Evolutionary conservation across 768 basidiomycete species (phyloP), one percentile per base, ranked within the genome.

Genomic region (Ramaria rubella): DNA sequence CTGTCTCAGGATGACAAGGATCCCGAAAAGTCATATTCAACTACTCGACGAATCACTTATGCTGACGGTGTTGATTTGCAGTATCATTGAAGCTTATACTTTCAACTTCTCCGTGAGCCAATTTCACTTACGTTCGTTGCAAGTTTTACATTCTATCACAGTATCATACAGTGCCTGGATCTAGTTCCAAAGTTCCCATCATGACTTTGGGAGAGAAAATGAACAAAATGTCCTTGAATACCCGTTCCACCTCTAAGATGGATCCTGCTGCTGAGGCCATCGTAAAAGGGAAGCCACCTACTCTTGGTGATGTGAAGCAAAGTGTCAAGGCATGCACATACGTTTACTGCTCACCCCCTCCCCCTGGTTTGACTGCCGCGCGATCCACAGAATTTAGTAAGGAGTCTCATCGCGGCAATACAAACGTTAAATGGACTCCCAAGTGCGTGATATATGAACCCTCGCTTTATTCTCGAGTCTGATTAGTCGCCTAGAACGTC

Each of bases 1-100:
- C 24, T 30, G 49, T 26, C 29, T 29, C 33, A 93, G 90, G 91
- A 94, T 64, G 82, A 75, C 57, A 81, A 87, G 59, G 87, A 94
- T 69, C 92, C 92, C 0, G 88, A 80, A 63, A 92, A 94, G 87
- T 87, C 72, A 57, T 72, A 65, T 38, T 58, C 63, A 40, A 14
- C 43, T 21, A 27, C 27, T 27, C n/a, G 17, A 21, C 19, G 7
- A 12, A 11, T n/a, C 21, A n/a, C 7, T 6, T n/a, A 46, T 45
- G 30, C 29, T 38, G 12, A 49, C 24, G 21, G 12, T 26, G 34
- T 45, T 33, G 4, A 59, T 27, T 12, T 14, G 17, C 60, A 93
- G 90, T 70, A 86, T 93, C 55, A 78, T 92, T 23, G 90, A 93
- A 67, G 85, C 91, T 14, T 93, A 91, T 64, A 91, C 88, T 0